phyloP scores from a whole-genome alignment of 768 basidiomycete species.

The Punctularia strigosozonata region DNA sequence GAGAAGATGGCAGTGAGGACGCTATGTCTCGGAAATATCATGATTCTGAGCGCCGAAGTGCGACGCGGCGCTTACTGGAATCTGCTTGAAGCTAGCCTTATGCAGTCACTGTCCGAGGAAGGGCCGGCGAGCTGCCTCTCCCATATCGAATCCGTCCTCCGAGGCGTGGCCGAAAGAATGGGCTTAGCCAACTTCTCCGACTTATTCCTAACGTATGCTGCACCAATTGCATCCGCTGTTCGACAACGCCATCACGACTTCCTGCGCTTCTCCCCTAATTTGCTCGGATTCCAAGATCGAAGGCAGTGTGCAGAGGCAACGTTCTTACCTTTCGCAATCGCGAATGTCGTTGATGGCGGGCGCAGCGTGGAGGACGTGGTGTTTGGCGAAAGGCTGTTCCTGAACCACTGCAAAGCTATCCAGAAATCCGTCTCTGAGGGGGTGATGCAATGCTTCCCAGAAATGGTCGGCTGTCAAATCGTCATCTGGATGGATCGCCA shows the following conservation, averaged over 20 bases:
- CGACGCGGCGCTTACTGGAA: slow-evolving; percentile 84
- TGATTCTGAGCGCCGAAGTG: slow-evolving; percentile 65
- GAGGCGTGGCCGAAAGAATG: slow-evolving; percentile 51
- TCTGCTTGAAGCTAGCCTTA: slow-evolving; percentile 74
- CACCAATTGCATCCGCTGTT: slow-evolving; percentile 64
- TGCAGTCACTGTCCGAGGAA: no score
- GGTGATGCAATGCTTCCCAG: slow-evolving; percentile 51
- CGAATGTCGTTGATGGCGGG: slow-evolving; percentile 41
- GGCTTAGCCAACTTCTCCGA: slow-evolving; percentile 47
- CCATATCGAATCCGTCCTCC: slow-evolving; percentile 39
- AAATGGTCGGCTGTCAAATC: slow-evolving; percentile 54
- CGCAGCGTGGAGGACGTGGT: slow-evolving; percentile 14
- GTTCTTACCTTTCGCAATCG: slow-evolving; percentile 56
- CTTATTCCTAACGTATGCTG: slow-evolving; percentile 71
- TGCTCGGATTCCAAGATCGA: slow-evolving; percentile 67
- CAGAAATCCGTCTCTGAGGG: slow-evolving; percentile 39
- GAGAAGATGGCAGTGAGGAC: slow-evolving; percentile 69
- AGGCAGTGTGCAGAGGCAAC: slow-evolving; percentile 56
- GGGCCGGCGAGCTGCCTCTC: slow-evolving; percentile 36
- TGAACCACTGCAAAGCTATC: slow-evolving; percentile 48
- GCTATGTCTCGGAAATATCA: slow-evolving; percentile 62
- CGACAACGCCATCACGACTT: slow-evolving; percentile 36
- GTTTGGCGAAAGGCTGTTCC: slow-evolving; percentile 37
- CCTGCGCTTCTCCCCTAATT: slow-evolving; percentile 46
- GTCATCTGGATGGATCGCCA: slow-evolving; percentile 31